A percentile compares a stretch with the other conserved stretches of the same genome.
These are phyloP conservation scores for Silene noctiflora DNA, from an alignment of 179 eudicot species.

Conservation along the genomic window DNA sequence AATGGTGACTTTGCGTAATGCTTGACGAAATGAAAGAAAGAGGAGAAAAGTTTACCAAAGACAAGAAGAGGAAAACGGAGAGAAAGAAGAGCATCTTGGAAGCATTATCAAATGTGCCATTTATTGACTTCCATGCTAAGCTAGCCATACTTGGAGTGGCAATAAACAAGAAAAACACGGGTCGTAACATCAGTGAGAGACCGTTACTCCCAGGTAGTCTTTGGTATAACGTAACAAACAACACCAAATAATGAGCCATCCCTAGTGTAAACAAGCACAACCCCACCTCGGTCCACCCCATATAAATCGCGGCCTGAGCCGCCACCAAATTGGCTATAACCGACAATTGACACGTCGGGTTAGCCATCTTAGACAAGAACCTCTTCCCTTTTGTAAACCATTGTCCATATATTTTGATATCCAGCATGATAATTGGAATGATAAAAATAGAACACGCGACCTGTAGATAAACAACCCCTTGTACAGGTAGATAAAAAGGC, in stretches of 20 bases:
- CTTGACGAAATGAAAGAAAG: not conserved
- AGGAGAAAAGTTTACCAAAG: slow-evolving; percentile 34
- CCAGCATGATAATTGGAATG: slow-evolving; percentile 38
- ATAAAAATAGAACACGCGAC: slow-evolving; percentile 30
- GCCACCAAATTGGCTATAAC: slow-evolving; percentile 49
- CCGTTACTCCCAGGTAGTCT: slow-evolving; percentile 39
- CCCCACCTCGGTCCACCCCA: slow-evolving; percentile 54
- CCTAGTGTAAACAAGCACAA: slow-evolving; percentile 52
- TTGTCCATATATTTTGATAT: slow-evolving; percentile 51
- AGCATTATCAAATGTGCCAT: slow-evolving; percentile 33
- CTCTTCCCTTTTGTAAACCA: slow-evolving; percentile 52
- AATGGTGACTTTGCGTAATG: not conserved
- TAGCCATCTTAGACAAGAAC: slow-evolving; percentile 44
- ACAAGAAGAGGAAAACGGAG: slow-evolving; percentile 40
- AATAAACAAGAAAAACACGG: slow-evolving; percentile 50
- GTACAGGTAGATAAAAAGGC: slow-evolving; percentile 22
- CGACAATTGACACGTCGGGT: slow-evolving; percentile 46
- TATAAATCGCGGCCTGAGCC: slow-evolving; percentile 38
- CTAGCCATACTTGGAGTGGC: slow-evolving; percentile 62
- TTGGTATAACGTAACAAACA: slow-evolving; percentile 60
- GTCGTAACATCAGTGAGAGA: slow-evolving; percentile 33
- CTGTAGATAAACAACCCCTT: slow-evolving; percentile 12
- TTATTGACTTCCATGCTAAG: slow-evolving; percentile 43
- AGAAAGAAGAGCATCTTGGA: slow-evolving; percentile 52
- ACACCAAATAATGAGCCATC: slow-evolving; percentile 56